Conservation (phyloP, 441 rosid species). For the Corymbia calophylla region DNA sequence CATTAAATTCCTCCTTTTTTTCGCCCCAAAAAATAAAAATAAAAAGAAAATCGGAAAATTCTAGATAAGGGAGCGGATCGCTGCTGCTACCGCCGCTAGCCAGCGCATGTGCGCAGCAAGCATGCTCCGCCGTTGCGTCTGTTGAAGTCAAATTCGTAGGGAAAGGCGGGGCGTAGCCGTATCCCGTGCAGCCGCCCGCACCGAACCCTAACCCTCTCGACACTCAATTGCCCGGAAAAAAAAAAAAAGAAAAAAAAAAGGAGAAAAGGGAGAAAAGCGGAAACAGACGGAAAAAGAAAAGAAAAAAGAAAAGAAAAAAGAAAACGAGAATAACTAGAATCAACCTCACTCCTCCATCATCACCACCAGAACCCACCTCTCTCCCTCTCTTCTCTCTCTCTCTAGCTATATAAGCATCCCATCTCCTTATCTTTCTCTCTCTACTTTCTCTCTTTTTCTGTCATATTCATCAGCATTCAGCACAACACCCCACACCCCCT, state of each 20-base stretch:
- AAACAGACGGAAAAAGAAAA: neutral
- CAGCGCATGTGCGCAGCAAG: neutral
- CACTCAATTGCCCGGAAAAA: neutral
- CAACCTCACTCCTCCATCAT: neutral
- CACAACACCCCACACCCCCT: neutral
- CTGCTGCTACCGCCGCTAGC: neutral
- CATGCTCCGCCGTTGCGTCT: neutral
- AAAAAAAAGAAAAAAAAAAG: fast-evolving
- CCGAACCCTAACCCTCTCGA: neutral
- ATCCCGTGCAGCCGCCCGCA: neutral
- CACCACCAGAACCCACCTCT: neutral
- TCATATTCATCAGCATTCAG: neutral
- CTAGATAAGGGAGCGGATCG: neutral
- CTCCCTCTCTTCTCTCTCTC: too few species aligned
- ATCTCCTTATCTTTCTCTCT: neutral
- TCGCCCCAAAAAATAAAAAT: neutral
- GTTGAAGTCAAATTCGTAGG: neutral
- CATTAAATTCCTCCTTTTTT: neutral
- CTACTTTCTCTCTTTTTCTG: neutral
- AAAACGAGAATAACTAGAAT: neutral
- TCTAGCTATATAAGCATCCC: neutral
- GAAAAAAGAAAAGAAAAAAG: too few species aligned
- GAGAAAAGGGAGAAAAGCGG: too few species aligned
- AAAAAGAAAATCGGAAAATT: fast-evolving
- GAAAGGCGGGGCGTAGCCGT: neutral